Evolutionary conservation across 2,329 filamentous ascomycete genomes (phyloP).

Genomic region (Sporothrix dimorphospora): DNA sequence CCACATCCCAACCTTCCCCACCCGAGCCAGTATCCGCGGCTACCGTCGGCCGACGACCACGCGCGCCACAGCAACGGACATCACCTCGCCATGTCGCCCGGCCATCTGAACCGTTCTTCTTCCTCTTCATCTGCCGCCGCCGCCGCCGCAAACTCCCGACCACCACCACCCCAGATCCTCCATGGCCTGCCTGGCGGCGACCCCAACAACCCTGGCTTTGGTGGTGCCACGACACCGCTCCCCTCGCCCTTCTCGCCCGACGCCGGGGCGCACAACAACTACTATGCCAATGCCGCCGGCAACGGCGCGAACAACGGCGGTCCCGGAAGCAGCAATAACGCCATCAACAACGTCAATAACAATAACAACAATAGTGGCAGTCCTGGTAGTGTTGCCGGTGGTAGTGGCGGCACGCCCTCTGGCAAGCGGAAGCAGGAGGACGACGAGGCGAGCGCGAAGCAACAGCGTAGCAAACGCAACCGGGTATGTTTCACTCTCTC

Average conservation of each 20-base stretch:
- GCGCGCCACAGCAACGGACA: neutral
- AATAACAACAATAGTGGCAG: neutral
- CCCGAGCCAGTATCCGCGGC: conserved; percentile 10
- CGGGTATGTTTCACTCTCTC: conserved; percentile 48
- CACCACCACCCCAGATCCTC: neutral
- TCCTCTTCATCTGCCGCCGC: neutral
- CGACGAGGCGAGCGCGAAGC: conserved; percentile 48
- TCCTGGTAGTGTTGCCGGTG: conserved; percentile 4
- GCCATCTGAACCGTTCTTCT: conserved; percentile 33
- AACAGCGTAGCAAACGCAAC: conserved; percentile 64
- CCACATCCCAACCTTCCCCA: conserved; percentile 26
- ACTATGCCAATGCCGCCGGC: neutral
- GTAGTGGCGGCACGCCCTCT: neutral
- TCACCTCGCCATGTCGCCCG: conserved; percentile 34
- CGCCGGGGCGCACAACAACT: neutral
- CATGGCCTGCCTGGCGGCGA: neutral
- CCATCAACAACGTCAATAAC: neutral
- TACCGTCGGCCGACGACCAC: conserved; percentile 19
- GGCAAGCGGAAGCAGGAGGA: conserved; percentile 47
- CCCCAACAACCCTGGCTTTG: neutral
- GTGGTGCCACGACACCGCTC: conserved; percentile 6
- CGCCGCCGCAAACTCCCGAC: neutral
- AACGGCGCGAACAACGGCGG: conserved; percentile 26
- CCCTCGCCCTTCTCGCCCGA: conserved; percentile 30
- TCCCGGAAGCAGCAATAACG: conserved; percentile 8